A percentile compares a stretch with the other conserved stretches of the same genome.
Evolutionary conservation across 441 rosid genomes (phyloP).

Genomic region (Erysimum pusillum): DNA sequence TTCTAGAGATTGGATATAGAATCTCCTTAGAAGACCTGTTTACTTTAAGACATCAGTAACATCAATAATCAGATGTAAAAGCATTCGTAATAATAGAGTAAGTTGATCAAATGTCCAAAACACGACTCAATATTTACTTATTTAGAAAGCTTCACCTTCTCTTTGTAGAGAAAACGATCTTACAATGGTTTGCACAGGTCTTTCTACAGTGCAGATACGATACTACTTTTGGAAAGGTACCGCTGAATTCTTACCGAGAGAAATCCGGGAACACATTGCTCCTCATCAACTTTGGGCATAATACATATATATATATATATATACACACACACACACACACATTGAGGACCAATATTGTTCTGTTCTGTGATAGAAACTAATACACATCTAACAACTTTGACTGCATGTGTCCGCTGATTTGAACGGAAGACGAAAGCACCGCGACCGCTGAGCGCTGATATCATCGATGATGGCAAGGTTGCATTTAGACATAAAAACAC

Average conservation of each 20-base stretch:
- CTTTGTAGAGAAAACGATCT: constrained; percentile 10
- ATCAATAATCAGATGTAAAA: constrained; percentile 87
- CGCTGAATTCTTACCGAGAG: constrained; percentile 14
- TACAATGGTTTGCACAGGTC: constrained; percentile 58
- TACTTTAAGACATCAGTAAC: constrained; percentile 96
- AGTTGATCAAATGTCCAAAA: constrained; percentile 24
- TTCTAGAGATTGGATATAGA: constrained; percentile 88
- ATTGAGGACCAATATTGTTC: constrained; percentile 1
- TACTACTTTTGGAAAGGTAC: constrained; percentile 96
- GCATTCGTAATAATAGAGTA: constrained; percentile 1
- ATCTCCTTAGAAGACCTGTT: constrained; percentile 80
- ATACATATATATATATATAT: too few relatives aligned
- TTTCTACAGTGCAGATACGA: constrained; percentile 81
- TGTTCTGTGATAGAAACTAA: constrained; percentile 6
- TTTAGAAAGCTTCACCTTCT: constrained; percentile 10
- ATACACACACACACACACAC: background rate
- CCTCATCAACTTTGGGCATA: background rate
- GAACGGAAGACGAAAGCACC: constrained; percentile 82
- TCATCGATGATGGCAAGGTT: constrained; percentile 63
- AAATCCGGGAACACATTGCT: background rate
- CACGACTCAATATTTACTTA: background rate
- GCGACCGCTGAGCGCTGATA: constrained; percentile 65
- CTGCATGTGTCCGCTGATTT: constrained; percentile 90
- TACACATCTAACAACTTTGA: constrained; percentile 14
- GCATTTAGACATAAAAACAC: constrained; percentile 51